phyloP scores from a whole-genome alignment of 2,329 filamentous ascomycete species.

The Paraphoma chrysanthemicola region DNA sequence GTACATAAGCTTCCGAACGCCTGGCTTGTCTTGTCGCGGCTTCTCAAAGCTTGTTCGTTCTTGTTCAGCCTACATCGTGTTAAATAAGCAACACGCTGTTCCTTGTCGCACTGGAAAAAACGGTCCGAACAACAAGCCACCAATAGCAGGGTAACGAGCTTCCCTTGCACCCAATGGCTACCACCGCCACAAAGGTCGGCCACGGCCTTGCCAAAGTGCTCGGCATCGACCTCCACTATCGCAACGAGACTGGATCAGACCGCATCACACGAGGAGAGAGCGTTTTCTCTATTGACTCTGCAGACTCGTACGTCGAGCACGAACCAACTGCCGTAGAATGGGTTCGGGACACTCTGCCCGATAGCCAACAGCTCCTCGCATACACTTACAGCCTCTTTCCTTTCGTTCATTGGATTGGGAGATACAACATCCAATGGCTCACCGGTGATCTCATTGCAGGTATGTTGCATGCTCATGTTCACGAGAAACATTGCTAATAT shows the following conservation, averaged over 20 bases:
- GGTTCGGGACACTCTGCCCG: slow-evolving; percentile 70
- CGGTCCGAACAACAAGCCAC: neutral
- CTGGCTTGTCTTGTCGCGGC: slow-evolving; percentile 28
- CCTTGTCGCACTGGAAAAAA: neutral
- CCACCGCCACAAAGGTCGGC: slow-evolving; percentile 64
- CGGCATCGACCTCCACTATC: slow-evolving; percentile 79
- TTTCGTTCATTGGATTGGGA: slow-evolving; percentile 84
- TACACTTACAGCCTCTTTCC: slow-evolving; percentile 83
- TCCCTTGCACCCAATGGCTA: slow-evolving; percentile 29
- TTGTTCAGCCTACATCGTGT: slow-evolving; percentile 19
- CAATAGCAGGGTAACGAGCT: neutral
- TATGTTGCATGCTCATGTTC: slow-evolving; percentile 48
- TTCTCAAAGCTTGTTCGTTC: slow-evolving; percentile 34
- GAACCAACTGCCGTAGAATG: slow-evolving; percentile 79
- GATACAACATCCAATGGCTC: slow-evolving; percentile 91
- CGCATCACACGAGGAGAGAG: slow-evolving; percentile 80
- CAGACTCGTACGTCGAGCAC: slow-evolving; percentile 80
- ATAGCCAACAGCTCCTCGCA: slow-evolving; percentile 56
- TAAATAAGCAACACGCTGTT: slow-evolving; percentile 16
- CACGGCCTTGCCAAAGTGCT: slow-evolving; percentile 78
- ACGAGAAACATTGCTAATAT: slow-evolving; percentile 8
- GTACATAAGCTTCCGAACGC: slow-evolving; percentile 38
- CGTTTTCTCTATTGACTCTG: slow-evolving; percentile 73
- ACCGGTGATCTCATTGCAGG: slow-evolving; percentile 88
- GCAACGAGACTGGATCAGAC: slow-evolving; percentile 65